These are phyloP conservation scores for Flagelloscypha sp. DNA, from an alignment of 768 basidiomycete genomes.

Conservation along the genomic window DNA sequence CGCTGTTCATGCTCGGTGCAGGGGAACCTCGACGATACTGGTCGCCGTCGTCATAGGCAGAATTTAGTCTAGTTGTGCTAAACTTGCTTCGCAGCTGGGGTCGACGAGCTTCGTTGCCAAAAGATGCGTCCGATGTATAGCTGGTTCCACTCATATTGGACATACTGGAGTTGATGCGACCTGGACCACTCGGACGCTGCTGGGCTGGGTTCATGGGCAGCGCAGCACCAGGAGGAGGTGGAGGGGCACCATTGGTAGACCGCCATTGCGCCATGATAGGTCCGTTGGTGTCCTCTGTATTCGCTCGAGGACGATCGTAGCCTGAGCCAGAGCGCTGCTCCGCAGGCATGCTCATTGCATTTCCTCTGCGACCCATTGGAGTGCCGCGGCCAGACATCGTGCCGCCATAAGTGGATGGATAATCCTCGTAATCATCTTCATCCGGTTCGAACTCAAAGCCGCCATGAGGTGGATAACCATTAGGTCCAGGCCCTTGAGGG, in stretches of 20 bases:
- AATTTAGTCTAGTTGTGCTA: conserved; percentile 54
- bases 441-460: conserved; percentile 70
- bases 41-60: conserved; percentile 41
- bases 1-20: conserved; percentile 13
- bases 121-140: conserved; percentile 38
- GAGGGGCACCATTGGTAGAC: conserved; percentile 35
- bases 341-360: conserved; percentile 52
- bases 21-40: conserved; percentile 25
- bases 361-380: conserved; percentile 54
- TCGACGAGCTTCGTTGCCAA: conserved; percentile 27
- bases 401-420: conserved; percentile 31
- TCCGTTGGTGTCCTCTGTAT: conserved; percentile 63
- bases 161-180: conserved; percentile 39
- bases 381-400: conserved; percentile 63
- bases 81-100: conserved; percentile 59
- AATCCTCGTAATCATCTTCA: conserved; percentile 72
- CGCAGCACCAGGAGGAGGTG: conserved; percentile 23
- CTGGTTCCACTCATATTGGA: conserved; percentile 27
- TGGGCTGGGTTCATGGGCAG: conserved; percentile 16
- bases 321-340: conserved; percentile 26
- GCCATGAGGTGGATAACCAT: conserved; percentile 53
- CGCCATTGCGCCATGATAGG: conserved; percentile 60
- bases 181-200: conserved; percentile 19
- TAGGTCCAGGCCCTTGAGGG: conserved; percentile 27
- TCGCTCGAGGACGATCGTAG: conserved; percentile 53